Base-by-base conservation (phyloP, 441 rosid species). In the Isatis lusitanica region DNA sequence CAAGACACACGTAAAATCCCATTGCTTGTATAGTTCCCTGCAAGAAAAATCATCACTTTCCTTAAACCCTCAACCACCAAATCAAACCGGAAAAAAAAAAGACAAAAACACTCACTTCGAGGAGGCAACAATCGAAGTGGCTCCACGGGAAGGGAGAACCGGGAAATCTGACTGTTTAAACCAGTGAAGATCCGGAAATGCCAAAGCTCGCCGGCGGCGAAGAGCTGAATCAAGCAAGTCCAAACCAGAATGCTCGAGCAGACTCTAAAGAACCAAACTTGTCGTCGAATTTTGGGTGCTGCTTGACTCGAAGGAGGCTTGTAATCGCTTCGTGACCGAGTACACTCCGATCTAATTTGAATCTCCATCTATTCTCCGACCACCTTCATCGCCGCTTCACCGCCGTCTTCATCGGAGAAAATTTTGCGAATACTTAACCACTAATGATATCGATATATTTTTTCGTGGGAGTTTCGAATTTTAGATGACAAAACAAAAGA, bases 171-270 rank as follows among this genome's bases (percentile, higher is more conserved):
- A 67, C 70, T 76, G 58, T 86, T 81, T 17, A 88, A 46, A 61
- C 78, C 79, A 65, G 86, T 65, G 33, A 89, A 53, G 74, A 89
- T 71, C 36, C 75, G 77, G 0, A 89, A 90, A 33, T 79, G 91
- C 95, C 98, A 88, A 46, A 93, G 81, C 85, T 87, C 85, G 18
- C 88, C 87, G 21, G 82, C 84, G 44, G 94, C 82, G 11, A 88
- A 81, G 43, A 94, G 87, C 82, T 94, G 98, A 72, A 94, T 88
- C 84, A 92, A 80, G 79, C 97, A 93, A 65, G 97, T 94, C 97
- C 97, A 94, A 15, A 94, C 61, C 86, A 92, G 79, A 82, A 94
- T 86, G 78, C 84, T 82, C 5, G 88, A 87, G 66, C 97, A 94
- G 36, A 89, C 83, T 74, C 97, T 83, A 11, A 92, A 66, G 66